Evolutionary conservation across 2,329 filamentous ascomycete species (phyloP).

Genomic region (Phialophora verrucosa): DNA sequence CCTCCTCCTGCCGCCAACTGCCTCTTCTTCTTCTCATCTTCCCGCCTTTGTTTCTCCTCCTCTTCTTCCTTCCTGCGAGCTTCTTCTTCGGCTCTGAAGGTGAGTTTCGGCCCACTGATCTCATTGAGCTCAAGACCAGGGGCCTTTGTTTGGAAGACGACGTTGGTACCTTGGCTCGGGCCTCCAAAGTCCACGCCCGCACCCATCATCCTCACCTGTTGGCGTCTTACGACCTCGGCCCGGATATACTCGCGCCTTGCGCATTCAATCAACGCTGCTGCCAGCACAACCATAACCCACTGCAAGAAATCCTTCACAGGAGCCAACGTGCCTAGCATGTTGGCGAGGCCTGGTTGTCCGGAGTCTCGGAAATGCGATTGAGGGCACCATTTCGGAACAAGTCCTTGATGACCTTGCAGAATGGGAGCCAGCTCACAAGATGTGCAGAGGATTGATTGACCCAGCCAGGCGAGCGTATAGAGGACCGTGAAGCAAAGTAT

Average conservation of each 20-base stretch:
- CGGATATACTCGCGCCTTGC: conserved; percentile 32
- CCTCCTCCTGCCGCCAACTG: not conserved
- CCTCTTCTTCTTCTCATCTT: conserved; percentile 5
- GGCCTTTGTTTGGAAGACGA: not conserved
- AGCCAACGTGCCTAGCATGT: conserved; percentile 61
- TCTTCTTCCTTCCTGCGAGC: conserved; percentile 18
- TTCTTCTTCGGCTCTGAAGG: conserved; percentile 16
- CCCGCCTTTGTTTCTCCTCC: not conserved
- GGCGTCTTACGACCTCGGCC: conserved; percentile 21
- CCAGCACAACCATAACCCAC: conserved; percentile 33
- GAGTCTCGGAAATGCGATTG: conserved; percentile 35
- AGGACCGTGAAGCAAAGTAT: conserved; percentile 28
- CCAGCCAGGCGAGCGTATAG: conserved; percentile 32
- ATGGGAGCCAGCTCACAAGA: conserved; percentile 36
- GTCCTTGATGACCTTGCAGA: conserved; percentile 31
- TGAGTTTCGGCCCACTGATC: conserved; percentile 27
- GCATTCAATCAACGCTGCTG: conserved; percentile 30
- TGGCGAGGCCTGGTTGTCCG: conserved; percentile 41
- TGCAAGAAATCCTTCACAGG: conserved; percentile 34
- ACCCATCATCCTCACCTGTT: conserved; percentile 20
- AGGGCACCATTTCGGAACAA: conserved; percentile 34
- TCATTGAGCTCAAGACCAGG: conserved; percentile 18
- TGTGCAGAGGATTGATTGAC: conserved; percentile 33
- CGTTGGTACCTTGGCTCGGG: conserved; percentile 6
- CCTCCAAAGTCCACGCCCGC: conserved; percentile 32